Base-by-base conservation (phyloP, 139 green algal genomes). In the Pleodorina starrii region DNA sequence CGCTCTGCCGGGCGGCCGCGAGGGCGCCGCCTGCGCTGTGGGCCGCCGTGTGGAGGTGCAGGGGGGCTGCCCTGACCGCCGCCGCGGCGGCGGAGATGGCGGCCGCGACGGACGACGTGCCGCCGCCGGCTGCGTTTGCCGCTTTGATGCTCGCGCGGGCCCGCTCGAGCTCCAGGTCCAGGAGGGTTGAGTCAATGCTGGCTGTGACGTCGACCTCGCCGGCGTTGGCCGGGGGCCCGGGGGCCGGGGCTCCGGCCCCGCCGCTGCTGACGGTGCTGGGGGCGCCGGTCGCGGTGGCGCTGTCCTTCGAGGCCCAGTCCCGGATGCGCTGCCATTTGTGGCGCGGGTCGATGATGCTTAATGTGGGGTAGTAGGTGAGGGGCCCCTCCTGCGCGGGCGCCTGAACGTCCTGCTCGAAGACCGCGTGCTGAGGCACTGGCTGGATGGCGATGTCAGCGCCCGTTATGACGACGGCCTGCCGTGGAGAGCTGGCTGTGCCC, bases 321-420 rank as follows among this genome's bases (percentile, higher is more conserved):
- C 85, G 76, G 7, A 92, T 90, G 42, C 90, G 90, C 48, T 85
- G 77, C 90, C 90, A 92, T 23, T 92, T 92, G 36, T 78, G 51
- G 21, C 69, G 57, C 23, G 81, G 59, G 68, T 92, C 90, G 17
- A 92, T 57, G 2, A 88, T 21, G 35, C 54, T 77, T 25, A 89
- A 90, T 32, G 48, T 48, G 3, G 90, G 90, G 40, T 92, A 92
- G 36, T 90, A 69, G 5, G 90, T 84, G 16, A 92, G 85, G 0
- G 90, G 90, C 36, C 90, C 90, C 36, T 92, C 90, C 42, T 92
- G 90, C 16, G 68, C 51, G 3, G 87, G 87, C 2, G 50, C 83
- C 44, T 88, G 83, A 14, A 40, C 1, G n/a, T 88, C 80, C 36
- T 74, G 78, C 5, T 85, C 59, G 32, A 72, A 88, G 19, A 50